Percentiles rank a stretch among this genome's conserved stretches.
Evolutionary conservation across 129 eudicot species (phyloP).

Genomic region (Sambucus nigra): DNA sequence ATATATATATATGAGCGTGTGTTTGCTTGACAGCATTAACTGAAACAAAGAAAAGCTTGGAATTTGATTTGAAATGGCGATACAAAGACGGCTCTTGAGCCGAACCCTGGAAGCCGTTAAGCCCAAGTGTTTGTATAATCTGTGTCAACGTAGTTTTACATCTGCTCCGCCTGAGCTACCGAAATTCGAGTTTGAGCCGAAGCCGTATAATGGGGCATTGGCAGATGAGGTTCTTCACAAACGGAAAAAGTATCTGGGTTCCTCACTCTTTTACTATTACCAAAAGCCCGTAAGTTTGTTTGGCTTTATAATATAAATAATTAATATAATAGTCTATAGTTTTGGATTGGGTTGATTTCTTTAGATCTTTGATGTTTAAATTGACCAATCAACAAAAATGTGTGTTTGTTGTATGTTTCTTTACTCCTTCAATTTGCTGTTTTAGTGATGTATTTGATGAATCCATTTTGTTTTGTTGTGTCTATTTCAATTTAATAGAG

Average conservation of each 20-base stretch:
- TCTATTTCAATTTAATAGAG: too few relatives aligned
- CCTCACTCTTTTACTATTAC: slow-evolving; percentile 84
- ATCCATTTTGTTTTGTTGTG: too few relatives aligned
- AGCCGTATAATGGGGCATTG: slow-evolving; percentile 66
- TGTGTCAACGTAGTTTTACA: slow-evolving; percentile 22
- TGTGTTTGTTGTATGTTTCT: too few relatives aligned
- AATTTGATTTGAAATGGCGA: slow-evolving; percentile 15
- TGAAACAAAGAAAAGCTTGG: neutral
- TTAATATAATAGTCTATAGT: neutral
- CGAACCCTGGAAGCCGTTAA: slow-evolving; percentile 6
- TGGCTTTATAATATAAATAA: neutral
- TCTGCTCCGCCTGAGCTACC: slow-evolving; percentile 58
- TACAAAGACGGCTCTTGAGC: slow-evolving; percentile 20
- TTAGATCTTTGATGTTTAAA: neutral
- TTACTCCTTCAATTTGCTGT: neutral
- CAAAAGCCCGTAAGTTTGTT: slow-evolving; percentile 67
- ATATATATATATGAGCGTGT: too few relatives aligned
- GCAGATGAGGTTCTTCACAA: slow-evolving; percentile 70
- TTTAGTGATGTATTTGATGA: neutral
- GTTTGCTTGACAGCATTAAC: neutral
- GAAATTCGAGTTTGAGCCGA: slow-evolving; percentile 62
- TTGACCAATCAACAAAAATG: neutral
- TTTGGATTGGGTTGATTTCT: neutral
- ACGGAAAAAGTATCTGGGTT: slow-evolving; percentile 77
- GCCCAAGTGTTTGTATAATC: slow-evolving; percentile 12